Conservation (phyloP, 495 filamentous ascomycete species). For the Tuber microsphaerosporum region DNA sequence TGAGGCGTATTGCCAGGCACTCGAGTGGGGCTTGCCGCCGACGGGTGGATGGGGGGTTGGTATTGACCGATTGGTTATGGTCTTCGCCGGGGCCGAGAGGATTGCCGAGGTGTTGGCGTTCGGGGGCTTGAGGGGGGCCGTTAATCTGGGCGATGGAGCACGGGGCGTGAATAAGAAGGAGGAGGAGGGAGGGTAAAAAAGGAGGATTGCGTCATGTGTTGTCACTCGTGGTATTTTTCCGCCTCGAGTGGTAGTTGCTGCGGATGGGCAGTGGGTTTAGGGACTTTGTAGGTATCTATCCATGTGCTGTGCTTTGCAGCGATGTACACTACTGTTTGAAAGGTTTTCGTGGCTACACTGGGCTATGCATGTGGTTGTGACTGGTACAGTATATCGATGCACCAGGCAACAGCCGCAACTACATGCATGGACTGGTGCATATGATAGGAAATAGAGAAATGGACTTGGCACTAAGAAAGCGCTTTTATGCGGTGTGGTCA, state of each 20-base stretch:
- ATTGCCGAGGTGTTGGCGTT: conserved; percentile 83
- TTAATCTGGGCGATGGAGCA: conserved; percentile 31
- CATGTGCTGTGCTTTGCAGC: neutral
- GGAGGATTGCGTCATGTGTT: neutral
- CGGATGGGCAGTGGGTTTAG: neutral
- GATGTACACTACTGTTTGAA: neutral
- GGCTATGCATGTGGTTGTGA: too few species aligned
- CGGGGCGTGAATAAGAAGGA: conserved; percentile 14
- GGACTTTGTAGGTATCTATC: neutral
- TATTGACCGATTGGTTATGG: conserved; percentile 81
- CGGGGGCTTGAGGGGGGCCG: conserved; percentile 59
- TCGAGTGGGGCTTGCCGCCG: conserved; percentile 82
- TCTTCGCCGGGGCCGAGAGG: conserved; percentile 64
- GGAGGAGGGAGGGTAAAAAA: conserved; percentile 12
- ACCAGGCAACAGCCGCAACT: too few species aligned
- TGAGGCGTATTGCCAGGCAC: conserved; percentile 70
- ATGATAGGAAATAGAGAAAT: too few species aligned
- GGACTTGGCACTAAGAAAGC: too few species aligned
- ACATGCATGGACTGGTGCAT: too few species aligned
- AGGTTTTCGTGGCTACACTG: too few species aligned
- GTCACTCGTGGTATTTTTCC: neutral
- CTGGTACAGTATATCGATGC: too few species aligned
- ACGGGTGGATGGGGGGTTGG: conserved; percentile 97
- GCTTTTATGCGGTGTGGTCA: too few species aligned
- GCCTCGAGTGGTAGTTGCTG: neutral